Evolutionary conservation across 2,329 filamentous ascomycete genomes (phyloP).

Genomic region (Calonectria pteridis): DNA sequence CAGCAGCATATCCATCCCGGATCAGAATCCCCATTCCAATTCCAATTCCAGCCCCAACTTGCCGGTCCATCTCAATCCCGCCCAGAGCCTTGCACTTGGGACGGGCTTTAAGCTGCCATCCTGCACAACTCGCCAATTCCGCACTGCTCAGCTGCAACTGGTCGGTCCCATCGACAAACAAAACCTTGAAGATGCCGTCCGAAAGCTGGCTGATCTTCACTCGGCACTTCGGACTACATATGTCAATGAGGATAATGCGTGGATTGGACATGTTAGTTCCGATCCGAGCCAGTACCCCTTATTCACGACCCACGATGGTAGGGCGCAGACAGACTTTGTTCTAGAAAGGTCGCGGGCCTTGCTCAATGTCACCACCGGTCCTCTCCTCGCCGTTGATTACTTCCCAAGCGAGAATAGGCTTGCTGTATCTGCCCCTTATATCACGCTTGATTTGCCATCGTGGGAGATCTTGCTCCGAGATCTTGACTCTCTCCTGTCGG

Average conservation of each 20-base stretch:
- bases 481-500: constrained; percentile 10
- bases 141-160: constrained; percentile 1
- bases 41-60: neutral
- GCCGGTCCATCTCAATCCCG: neutral
- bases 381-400: constrained; percentile 4
- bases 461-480: constrained; percentile 5
- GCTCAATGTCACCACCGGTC: neutral
- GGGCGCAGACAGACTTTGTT: neutral
- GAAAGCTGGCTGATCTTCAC: constrained; percentile 12
- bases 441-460: constrained; percentile 14
- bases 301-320: neutral
- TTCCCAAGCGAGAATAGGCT: constrained; percentile 10
- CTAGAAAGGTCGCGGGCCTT: constrained; percentile 10
- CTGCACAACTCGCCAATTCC: neutral
- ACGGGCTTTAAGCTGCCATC: neutral
- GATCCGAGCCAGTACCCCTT: neutral
- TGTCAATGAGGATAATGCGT: neutral
- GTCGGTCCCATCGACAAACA: neutral
- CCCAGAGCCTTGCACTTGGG: constrained; percentile 13
- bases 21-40: neutral
- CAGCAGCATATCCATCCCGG: neutral
- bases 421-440: neutral
- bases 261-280: neutral
- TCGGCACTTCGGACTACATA: neutral
- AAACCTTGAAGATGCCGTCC: constrained; percentile 7